Percentiles rank a stretch among this genome's conserved stretches.
phyloP scores from a whole-genome alignment of 306 rosid genomes.

The Inga oerstediana region DNA sequence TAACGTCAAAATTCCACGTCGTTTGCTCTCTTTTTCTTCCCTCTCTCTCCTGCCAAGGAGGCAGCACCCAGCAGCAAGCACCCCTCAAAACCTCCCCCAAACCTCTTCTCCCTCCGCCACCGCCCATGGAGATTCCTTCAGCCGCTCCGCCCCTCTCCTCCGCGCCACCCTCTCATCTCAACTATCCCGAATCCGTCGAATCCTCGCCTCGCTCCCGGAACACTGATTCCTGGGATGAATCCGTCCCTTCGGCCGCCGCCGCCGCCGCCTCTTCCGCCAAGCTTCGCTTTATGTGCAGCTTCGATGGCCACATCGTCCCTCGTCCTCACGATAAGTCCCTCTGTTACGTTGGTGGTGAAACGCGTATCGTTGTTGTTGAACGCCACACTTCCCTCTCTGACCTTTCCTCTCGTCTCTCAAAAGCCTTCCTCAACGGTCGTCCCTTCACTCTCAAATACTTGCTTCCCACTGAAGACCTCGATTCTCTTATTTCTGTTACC shows the following conservation, averaged over 20 bases:
- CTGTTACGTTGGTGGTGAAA: conserved; percentile 94
- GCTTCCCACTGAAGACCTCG: conserved; percentile 93
- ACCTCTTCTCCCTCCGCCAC: neutral
- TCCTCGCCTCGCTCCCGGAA: conserved; percentile 87
- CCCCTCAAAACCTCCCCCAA: conserved; percentile 21
- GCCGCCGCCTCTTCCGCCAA: conserved; percentile 34
- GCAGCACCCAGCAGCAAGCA: neutral
- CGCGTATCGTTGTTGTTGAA: conserved; percentile 82
- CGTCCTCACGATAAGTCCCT: conserved; percentile 95
- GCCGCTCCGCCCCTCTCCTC: conserved; percentile 41
- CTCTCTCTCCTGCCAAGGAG: conserved; percentile 31
- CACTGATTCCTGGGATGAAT: conserved; percentile 88
- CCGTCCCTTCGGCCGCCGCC: conserved; percentile 48
- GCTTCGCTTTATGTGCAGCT: conserved; percentile 97
- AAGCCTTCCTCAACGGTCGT: conserved; percentile 64
- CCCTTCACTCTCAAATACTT: conserved; percentile 83
- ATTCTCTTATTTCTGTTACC: conserved; percentile 83
- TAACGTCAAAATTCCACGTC: conserved; percentile 15
- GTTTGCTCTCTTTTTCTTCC: neutral
- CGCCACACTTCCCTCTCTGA: conserved; percentile 69
- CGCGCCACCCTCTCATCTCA: conserved; percentile 42
- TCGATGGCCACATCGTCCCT: conserved; percentile 94
- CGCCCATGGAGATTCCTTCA: conserved; percentile 52
- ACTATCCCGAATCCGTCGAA: conserved; percentile 71
- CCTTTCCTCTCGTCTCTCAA: conserved; percentile 73